These are phyloP conservation scores for Terana coerulea DNA, from an alignment of 768 basidiomycete species.

Conservation along the genomic window DNA sequence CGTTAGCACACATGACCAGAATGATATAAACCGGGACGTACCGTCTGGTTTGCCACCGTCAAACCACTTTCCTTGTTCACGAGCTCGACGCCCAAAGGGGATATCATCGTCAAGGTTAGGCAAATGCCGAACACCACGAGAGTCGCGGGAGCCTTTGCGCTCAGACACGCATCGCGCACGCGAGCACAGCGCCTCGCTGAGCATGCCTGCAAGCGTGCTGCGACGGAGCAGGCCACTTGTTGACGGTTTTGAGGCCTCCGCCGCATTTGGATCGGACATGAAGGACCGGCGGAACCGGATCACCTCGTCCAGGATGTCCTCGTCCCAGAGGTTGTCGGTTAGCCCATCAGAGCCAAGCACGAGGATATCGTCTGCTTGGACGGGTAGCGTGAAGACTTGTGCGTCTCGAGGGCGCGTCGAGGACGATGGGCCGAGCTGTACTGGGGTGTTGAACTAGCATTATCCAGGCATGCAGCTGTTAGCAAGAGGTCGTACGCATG, in stretches of 20 bases:
- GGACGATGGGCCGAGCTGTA: constrained; percentile 59
- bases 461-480: constrained; percentile 5
- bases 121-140: neutral
- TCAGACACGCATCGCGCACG: constrained; percentile 71
- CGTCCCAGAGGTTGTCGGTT: constrained; percentile 86
- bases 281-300: constrained; percentile 47
- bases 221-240: constrained; percentile 35
- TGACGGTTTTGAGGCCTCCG: neutral
- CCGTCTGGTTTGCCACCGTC: constrained; percentile 85
- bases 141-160: constrained; percentile 12
- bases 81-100: constrained; percentile 82
- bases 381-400: constrained; percentile 65
- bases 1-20: neutral
- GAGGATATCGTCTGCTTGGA: constrained; percentile 68
- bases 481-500: too few species aligned
- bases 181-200: constrained; percentile 78
- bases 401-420: constrained; percentile 66
- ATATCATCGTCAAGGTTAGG: constrained; percentile 43
- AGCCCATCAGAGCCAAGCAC: constrained; percentile 81
- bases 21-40: constrained; percentile 28
- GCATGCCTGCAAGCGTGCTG: constrained; percentile 60
- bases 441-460: constrained; percentile 59
- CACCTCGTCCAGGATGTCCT: constrained; percentile 82
- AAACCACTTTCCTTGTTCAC: constrained; percentile 68
- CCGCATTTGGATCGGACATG: constrained; percentile 7